Evolutionary conservation across 768 basidiomycete species (phyloP).

Genomic region (Termitomyces sp.): DNA sequence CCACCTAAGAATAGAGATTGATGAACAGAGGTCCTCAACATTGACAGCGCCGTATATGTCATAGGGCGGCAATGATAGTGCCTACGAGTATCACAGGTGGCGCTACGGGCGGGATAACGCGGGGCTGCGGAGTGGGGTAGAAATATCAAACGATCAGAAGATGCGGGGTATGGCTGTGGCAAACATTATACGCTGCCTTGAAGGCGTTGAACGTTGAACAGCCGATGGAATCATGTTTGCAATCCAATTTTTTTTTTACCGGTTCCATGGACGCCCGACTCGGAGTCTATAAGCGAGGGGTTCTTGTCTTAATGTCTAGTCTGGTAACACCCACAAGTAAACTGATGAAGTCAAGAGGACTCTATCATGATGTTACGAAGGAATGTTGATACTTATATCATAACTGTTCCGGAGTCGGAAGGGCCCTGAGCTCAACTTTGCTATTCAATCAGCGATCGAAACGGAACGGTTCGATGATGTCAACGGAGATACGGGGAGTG

Average conservation of each 20-base stretch:
- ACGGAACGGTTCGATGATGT: conserved; percentile 4
- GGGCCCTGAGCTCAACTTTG: neutral
- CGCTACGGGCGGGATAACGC: neutral
- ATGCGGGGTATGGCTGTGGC: conserved; percentile 6
- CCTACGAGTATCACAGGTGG: neutral
- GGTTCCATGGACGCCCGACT: conserved; percentile 1
- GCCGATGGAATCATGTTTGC: neutral
- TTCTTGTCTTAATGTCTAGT: neutral
- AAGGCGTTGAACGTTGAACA: neutral
- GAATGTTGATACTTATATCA: neutral
- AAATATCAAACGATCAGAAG: neutral
- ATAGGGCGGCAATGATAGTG: neutral
- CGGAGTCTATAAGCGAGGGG: neutral
- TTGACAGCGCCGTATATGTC: neutral
- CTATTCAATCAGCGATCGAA: conserved; percentile 2
- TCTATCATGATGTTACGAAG: neutral
- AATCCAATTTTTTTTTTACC: neutral
- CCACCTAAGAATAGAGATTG: neutral
- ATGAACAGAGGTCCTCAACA: neutral
- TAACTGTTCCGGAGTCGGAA: neutral
- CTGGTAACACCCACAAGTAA: neutral
- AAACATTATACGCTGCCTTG: neutral
- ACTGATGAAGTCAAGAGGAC: neutral
- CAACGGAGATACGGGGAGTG: neutral
- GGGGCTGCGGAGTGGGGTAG: conserved; percentile 1